A percentile compares a stretch with the other conserved stretches of the same genome.
phyloP scores from a whole-genome alignment of 371 early-diverging fungal genomes.

The Mortierella polycephala region DNA sequence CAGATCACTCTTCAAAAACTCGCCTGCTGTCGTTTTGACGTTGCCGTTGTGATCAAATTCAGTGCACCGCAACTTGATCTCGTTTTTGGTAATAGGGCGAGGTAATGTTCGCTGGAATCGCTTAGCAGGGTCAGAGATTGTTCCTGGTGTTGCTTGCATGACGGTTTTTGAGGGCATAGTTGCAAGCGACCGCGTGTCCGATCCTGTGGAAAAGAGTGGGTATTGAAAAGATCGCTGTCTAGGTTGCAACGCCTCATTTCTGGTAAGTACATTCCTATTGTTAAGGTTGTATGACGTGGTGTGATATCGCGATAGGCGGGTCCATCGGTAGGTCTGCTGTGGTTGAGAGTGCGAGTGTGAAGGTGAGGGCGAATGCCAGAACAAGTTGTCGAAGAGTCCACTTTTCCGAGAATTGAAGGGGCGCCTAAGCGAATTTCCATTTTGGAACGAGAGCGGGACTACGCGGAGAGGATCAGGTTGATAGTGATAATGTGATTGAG shows the following conservation, averaged over 20 bases:
- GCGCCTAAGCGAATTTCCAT: conserved; percentile 29
- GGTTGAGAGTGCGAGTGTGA: not conserved
- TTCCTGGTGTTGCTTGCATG: conserved; percentile 14
- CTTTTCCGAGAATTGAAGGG: conserved; percentile 14
- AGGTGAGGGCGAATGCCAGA: not conserved
- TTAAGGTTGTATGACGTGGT: conserved; percentile 1
- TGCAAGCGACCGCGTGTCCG: conserved; percentile 25
- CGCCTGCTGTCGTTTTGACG: conserved; percentile 78
- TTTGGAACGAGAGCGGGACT: conserved; percentile 9
- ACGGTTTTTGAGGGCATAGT: conserved; percentile 38
- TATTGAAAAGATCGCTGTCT: conserved; percentile 34
- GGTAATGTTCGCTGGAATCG: conserved; percentile 42
- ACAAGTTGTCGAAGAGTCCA: not conserved
- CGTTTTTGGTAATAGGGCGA: conserved; percentile 53
- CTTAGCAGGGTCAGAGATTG: conserved; percentile 16
- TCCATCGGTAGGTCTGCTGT: not conserved
- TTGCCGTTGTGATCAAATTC: conserved; percentile 79
- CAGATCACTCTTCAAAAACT: conserved; percentile 80
- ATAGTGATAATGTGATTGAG: not conserved
- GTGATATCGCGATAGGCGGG: conserved; percentile 13
- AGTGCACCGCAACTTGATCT: conserved; percentile 61
- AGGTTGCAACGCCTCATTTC: conserved; percentile 25
- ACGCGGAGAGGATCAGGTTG: not conserved
- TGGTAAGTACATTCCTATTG: not conserved
- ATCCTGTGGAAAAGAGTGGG: conserved; percentile 2